phyloP scores from a whole-genome alignment of 441 rosid genomes.

The Flueggea neowawraea region DNA sequence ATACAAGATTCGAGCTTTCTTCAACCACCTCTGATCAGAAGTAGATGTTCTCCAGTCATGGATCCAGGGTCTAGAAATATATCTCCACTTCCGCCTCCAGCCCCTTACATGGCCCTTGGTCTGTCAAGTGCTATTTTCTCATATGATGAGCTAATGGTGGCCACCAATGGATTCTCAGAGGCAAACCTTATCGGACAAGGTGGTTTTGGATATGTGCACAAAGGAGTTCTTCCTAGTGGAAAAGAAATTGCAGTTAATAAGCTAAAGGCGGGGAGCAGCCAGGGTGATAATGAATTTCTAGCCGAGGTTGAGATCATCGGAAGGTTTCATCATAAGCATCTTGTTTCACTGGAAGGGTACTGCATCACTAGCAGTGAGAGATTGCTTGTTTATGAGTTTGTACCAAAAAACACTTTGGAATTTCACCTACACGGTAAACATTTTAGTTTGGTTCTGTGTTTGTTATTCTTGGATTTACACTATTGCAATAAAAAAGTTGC shows the following conservation, averaged over 20 bases:
- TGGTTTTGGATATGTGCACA: slow-evolving; percentile 90
- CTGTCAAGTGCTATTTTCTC: slow-evolving; percentile 60
- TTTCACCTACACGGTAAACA: slow-evolving; percentile 78
- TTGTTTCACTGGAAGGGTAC: slow-evolving; percentile 83
- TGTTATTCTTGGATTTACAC: too few species aligned
- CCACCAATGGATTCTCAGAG: slow-evolving; percentile 83
- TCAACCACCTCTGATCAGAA: slow-evolving; percentile 51
- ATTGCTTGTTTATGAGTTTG: slow-evolving; percentile 91
- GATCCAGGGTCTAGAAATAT: slow-evolving; percentile 36
- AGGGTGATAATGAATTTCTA: slow-evolving; percentile 89
- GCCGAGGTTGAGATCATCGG: slow-evolving; percentile 91
- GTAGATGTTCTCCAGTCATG: slow-evolving; percentile 45
- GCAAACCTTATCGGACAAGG: slow-evolving; percentile 92
- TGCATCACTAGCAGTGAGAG: slow-evolving; percentile 64
- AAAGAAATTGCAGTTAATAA: slow-evolving; percentile 89
- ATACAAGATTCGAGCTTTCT: slow-evolving; percentile 23
- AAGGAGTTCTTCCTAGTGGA: slow-evolving; percentile 71
- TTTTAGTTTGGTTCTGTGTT: neutral
- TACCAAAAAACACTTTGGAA: slow-evolving; percentile 75
- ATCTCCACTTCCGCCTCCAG: slow-evolving; percentile 45
- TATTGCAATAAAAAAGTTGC: too few species aligned
- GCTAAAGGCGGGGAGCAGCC: slow-evolving; percentile 80
- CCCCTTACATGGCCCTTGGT: slow-evolving; percentile 46
- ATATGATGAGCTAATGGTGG: slow-evolving; percentile 64
- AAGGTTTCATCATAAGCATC: slow-evolving; percentile 85